Percentiles rank a stretch among this genome's conserved stretches.
Conservation (phyloP, 2,329 filamentous ascomycete species). For the Oidium heveae region DNA sequence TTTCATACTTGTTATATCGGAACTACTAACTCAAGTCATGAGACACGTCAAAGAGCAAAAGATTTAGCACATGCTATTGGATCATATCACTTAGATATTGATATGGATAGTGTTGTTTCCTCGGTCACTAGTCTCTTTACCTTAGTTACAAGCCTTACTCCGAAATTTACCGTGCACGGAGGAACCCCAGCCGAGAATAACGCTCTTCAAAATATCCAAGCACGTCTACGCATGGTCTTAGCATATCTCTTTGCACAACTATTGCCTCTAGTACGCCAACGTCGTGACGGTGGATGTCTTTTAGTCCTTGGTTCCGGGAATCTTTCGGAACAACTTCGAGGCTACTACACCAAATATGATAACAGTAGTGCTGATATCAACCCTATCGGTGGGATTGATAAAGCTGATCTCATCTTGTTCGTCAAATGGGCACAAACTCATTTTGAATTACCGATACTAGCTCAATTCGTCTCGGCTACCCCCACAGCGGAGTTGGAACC, state of each 20-base stretch:
- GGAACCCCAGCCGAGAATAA: constrained; percentile 24
- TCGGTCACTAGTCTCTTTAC: constrained; percentile 24
- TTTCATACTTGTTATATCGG: constrained; percentile 48
- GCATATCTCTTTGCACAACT: constrained; percentile 34
- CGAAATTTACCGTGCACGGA: constrained; percentile 33
- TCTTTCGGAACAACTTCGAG: constrained; percentile 29
- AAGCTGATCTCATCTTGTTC: constrained; percentile 46
- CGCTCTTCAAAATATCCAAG: constrained; percentile 39
- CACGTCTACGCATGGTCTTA: constrained; percentile 34
- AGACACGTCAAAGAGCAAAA: constrained; percentile 34
- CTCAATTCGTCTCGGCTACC: constrained; percentile 36
- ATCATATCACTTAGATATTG: constrained; percentile 43
- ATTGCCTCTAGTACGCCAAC: constrained; percentile 28
- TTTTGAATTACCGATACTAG: constrained; percentile 38
- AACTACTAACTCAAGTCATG: constrained; percentile 22
- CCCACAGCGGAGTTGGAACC: constrained; percentile 41
- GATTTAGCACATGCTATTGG: constrained; percentile 37
- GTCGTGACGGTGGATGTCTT: constrained; percentile 15
- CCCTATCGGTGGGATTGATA: constrained; percentile 34
- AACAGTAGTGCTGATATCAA: constrained; percentile 19
- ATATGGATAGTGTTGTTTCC: constrained; percentile 15
- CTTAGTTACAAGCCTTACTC: constrained; percentile 30
- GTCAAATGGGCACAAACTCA: constrained; percentile 34
- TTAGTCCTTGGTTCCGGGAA: constrained; percentile 45
- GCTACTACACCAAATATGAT: constrained; percentile 25